phyloP scores from a whole-genome alignment of 768 basidiomycete genomes.

The Aureoboletus auriporus region DNA sequence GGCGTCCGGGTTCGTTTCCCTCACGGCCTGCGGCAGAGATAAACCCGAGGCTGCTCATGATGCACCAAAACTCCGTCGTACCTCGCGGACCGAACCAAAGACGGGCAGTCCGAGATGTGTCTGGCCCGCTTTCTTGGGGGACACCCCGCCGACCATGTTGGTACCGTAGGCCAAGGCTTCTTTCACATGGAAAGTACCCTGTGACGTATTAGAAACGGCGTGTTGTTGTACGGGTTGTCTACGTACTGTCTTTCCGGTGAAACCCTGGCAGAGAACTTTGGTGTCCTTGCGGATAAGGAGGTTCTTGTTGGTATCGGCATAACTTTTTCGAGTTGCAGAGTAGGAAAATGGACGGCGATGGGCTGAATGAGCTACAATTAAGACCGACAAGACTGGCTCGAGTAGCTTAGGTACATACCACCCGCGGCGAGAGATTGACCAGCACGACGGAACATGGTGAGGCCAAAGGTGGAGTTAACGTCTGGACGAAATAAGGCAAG shows the following conservation, averaged over 20 bases:
- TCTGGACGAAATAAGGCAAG: not conserved
- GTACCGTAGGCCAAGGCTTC: slow-evolving; percentile 95
- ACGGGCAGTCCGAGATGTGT: slow-evolving; percentile 94
- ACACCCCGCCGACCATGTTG: slow-evolving; percentile 96
- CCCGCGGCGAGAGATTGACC: slow-evolving; percentile 50
- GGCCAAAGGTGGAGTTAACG: slow-evolving; percentile 6
- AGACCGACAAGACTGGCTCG: not conserved
- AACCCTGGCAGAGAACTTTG: slow-evolving; percentile 87
- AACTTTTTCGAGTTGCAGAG: slow-evolving; percentile 68
- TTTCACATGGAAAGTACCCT: slow-evolving; percentile 96
- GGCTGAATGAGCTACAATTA: slow-evolving; percentile 30
- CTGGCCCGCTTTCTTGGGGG: slow-evolving; percentile 93
- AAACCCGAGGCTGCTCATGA: not conserved
- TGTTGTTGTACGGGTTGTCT: not conserved
- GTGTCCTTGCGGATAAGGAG: slow-evolving; percentile 93
- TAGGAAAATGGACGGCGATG: slow-evolving; percentile 80
- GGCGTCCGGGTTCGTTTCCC: slow-evolving; percentile 84
- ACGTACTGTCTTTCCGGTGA: slow-evolving; percentile 92
- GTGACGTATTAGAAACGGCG: slow-evolving; percentile 5
- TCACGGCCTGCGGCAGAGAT: slow-evolving; percentile 62
- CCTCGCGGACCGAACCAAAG: slow-evolving; percentile 89
- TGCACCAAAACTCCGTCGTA: slow-evolving; percentile 28
- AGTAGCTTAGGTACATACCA: slow-evolving; percentile 37
- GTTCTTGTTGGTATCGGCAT: slow-evolving; percentile 89
- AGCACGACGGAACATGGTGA: slow-evolving; percentile 54